Base-by-base conservation (phyloP, 1,284 basidiomycete species). In the Psilocybe mexicana region DNA sequence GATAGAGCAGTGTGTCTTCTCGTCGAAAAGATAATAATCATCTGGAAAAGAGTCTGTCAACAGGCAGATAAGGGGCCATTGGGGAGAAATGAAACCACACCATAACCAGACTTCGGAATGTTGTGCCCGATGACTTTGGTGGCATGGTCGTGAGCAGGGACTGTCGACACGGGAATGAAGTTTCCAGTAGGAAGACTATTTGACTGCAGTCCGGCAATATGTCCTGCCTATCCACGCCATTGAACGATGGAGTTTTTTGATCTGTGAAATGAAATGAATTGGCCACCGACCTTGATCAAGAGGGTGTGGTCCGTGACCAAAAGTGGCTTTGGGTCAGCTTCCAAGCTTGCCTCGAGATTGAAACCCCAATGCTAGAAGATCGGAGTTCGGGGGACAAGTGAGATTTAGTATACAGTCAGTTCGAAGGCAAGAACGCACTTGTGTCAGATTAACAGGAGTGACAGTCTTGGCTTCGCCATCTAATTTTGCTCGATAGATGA, bases 361-460 rank as follows among this genome's bases (percentile, higher is more conserved):
- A 90, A 91, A 33, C 88, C 89, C 88, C 88, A 90, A 67, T 90
- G 88, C 86, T 90, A 55, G 43, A 57, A 7, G 23, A 2, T 14
- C 44, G 11, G 18, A 43, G 18, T 47, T 48, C 30, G 36, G 36
- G 38, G 38, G 6, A 24, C 25, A 30, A 44, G 43, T 46, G 47
- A 43, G 50, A 42, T 33, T 18, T 6, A 40, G 35, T 23, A 43
- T 53, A 4, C 28, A 45, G n/a, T 2, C 2, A 44, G 14, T n/a
- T 23, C 23, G 28, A n/a, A 18, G 30, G 23, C 12, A n/a, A 43
- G 38, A 42, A 33, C 67, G 44, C 62, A 87, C 87, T 79, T 90
- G 87, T 4, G 88, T 90, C 11, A 90, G 68, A 65, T 92, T 91
- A 57, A 90, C 76, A 0, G 88, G 87, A 6, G 87, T 89, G 4